These are phyloP conservation scores for Cubamyces sp. DNA, from an alignment of 768 basidiomycete species.

Conservation along the genomic window DNA sequence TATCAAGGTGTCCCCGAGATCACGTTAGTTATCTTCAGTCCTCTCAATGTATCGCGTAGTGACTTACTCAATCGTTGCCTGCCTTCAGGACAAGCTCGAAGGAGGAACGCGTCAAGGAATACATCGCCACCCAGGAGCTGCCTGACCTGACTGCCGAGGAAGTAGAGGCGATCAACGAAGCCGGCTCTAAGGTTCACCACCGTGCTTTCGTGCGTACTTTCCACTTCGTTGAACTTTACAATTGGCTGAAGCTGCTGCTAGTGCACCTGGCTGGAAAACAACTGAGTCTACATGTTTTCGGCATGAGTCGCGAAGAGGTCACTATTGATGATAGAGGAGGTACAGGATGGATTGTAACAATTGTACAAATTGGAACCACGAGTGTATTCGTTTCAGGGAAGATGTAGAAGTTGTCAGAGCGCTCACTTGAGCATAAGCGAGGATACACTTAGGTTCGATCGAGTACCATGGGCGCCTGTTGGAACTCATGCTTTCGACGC, in stretches of 20 bases:
- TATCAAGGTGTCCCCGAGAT: slow-evolving; percentile 37
- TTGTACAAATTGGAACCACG: too few species aligned
- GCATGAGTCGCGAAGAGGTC: too few species aligned
- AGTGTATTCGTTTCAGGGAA: too few species aligned
- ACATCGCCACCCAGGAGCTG: slow-evolving; percentile 49
- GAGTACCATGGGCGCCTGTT: background rate
- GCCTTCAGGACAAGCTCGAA: slow-evolving; percentile 44
- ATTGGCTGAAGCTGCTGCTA: background rate
- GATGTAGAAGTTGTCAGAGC: background rate
- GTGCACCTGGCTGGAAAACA: slow-evolving; percentile 12
- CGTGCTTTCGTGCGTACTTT: slow-evolving; percentile 33
- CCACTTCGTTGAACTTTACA: background rate
- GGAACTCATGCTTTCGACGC: slow-evolving; percentile 1
- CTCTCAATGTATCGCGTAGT: background rate
- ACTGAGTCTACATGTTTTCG: background rate
- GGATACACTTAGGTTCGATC: background rate
- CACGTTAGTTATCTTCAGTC: slow-evolving; percentile 33
- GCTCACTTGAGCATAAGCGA: background rate
- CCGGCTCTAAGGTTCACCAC: slow-evolving; percentile 35
- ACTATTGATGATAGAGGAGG: too few species aligned
- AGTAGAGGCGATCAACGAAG: slow-evolving; percentile 33
- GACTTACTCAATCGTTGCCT: background rate
- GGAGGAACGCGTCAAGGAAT: slow-evolving; percentile 49
- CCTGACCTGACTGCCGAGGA: slow-evolving; percentile 37
- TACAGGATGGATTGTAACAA: too few species aligned